Evolutionary conservation across 164 flowering plant genomes (phyloP).

Genomic region (Saururus chinensis): DNA sequence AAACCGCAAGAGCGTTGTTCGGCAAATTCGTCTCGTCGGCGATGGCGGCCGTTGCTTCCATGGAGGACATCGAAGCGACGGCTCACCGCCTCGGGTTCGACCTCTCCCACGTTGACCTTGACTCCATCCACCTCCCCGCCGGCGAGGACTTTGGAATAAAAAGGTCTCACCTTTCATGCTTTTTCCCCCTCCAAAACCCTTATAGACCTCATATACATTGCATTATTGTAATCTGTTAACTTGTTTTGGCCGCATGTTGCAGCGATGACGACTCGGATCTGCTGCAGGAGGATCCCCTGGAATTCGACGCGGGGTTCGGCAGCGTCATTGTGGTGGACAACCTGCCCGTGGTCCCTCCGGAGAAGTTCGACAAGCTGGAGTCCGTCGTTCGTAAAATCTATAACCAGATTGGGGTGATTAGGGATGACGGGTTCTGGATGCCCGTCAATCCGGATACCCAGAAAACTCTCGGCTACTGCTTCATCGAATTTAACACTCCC

Average conservation of each 20-base stretch:
- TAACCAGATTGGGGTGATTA: constrained; percentile 70
- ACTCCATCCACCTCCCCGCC: constrained; percentile 51
- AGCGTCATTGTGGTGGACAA: constrained; percentile 80
- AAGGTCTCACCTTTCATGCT: constrained; percentile 52
- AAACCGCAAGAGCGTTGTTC: no score
- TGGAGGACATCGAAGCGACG: constrained; percentile 8
- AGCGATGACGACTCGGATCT: constrained; percentile 70
- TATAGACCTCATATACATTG: no score
- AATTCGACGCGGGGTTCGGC: constrained; percentile 55
- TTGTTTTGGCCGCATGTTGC: background rate
- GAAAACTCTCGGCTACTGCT: constrained; percentile 73
- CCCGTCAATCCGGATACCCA: constrained; percentile 53
- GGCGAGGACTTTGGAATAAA: constrained; percentile 60
- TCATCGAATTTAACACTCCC: constrained; percentile 74
- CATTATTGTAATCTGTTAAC: no score
- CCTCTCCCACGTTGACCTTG: constrained; percentile 32
- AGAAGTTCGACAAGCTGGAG: constrained; percentile 82
- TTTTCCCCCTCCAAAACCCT: no score
- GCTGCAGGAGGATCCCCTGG: constrained; percentile 44
- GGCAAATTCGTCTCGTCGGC: background rate
- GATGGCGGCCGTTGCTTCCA: constrained; percentile 4
- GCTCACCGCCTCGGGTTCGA: constrained; percentile 31
- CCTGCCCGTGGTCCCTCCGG: constrained; percentile 72
- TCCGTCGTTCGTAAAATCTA: constrained; percentile 75
- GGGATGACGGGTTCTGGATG: constrained; percentile 85